These are phyloP conservation scores for Taphrina betulina DNA, from an alignment of 1,139 yeast species.

Conservation along the genomic window DNA sequence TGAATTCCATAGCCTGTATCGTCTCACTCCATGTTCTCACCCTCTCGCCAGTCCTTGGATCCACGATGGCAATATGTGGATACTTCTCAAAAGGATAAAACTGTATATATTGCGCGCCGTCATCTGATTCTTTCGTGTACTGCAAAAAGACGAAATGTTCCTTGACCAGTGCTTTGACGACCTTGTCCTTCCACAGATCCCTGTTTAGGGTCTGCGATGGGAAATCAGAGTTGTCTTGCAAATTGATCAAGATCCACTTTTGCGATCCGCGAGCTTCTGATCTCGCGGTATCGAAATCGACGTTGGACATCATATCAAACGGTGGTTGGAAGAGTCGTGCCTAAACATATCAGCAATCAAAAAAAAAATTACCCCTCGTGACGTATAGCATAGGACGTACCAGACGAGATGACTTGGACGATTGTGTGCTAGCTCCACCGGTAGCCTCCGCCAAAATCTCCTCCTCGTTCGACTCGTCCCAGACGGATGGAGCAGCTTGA, in stretches of 20 bases:
- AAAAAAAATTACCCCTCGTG: constrained; percentile 6
- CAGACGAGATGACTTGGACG: constrained; percentile 36
- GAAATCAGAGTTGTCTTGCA: constrained; percentile 82
- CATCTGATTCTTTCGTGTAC: constrained; percentile 72
- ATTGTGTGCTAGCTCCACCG: constrained; percentile 37
- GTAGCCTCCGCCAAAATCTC: constrained; percentile 34
- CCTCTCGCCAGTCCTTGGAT: constrained; percentile 93
- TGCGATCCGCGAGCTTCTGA: constrained; percentile 58
- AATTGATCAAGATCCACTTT: constrained; percentile 83
- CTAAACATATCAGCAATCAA: constrained; percentile 66
- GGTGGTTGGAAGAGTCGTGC: constrained; percentile 90
- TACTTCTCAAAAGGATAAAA: constrained; percentile 68
- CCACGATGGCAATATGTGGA: constrained; percentile 90
- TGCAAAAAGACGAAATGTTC: constrained; percentile 70
- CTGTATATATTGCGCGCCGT: constrained; percentile 67
- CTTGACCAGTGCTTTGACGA: constrained; percentile 62
- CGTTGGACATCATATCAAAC: constrained; percentile 72
- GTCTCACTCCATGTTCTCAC: constrained; percentile 66
- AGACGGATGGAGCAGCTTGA: constrained; percentile 34
- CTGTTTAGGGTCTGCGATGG: constrained; percentile 86
- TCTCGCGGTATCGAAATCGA: constrained; percentile 69
- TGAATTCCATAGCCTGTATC: constrained; percentile 23
- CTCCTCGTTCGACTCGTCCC: constrained; percentile 40
- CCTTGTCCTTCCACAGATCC: constrained; percentile 83
- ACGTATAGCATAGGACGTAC: too few species aligned